phyloP scores from a whole-genome alignment of 1,284 basidiomycete genomes.

The Mycosarcoma maydis region DNA sequence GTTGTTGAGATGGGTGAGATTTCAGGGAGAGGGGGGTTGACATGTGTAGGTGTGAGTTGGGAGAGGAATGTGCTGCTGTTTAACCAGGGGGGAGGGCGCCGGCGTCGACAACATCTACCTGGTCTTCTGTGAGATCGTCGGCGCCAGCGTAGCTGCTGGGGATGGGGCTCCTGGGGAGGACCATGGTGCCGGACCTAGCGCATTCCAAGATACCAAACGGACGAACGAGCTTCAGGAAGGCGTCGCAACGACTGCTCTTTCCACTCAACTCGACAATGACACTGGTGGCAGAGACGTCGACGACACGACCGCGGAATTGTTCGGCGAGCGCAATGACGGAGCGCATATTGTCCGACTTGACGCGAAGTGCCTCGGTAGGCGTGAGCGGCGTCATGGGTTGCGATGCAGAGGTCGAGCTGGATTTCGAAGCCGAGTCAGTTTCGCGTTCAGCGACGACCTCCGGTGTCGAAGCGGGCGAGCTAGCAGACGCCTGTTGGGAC shows the following conservation, averaged over 20 bases:
- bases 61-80: too few species aligned
- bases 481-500: constrained; percentile 40
- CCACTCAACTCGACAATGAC: constrained; percentile 95
- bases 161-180: constrained; percentile 64
- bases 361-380: constrained; percentile 80
- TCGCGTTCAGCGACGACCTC: constrained; percentile 58
- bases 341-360: constrained; percentile 88
- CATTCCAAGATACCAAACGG: constrained; percentile 96
- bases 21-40: too few species aligned
- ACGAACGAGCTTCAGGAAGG: constrained; percentile 88
- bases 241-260: constrained; percentile 89
- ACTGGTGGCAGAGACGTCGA: constrained; percentile 92
- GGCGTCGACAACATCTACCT: constrained; percentile 59
- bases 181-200: constrained; percentile 76
- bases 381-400: constrained; percentile 71
- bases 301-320: constrained; percentile 92
- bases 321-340: constrained; percentile 83
- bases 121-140: constrained; percentile 53
- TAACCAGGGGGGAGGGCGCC: constrained; percentile 65
- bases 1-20: too few species aligned
- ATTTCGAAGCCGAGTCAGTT: constrained; percentile 15
- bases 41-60: too few species aligned
- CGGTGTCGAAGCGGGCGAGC: constrained; percentile 26
- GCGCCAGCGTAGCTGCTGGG: constrained; percentile 56
- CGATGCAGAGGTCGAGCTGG: constrained; percentile 15